Evolutionary conservation across 106 monocot species (phyloP), one percentile per base, ranked within the genome.

Genomic region (Dendrobium nobile): DNA sequence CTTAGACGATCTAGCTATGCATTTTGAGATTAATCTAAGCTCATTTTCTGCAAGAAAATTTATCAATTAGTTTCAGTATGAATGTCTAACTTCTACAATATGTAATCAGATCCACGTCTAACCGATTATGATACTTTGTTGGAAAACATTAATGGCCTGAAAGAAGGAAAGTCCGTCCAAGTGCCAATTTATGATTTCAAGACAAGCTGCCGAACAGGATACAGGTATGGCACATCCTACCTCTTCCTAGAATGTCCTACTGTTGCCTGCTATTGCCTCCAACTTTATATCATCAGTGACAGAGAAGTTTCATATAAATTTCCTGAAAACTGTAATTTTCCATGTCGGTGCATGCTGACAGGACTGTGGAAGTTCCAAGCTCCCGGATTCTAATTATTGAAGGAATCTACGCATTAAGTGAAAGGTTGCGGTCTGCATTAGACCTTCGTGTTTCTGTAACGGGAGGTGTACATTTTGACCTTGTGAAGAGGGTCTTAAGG

Each of bases 401-500:
- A 88, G 98, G 98, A 27, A 98, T 93, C 41, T 98, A 98, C 84
- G 98, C 98, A 55, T 78, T 98, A 73, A 98, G 95, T 84, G 95
- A 98, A 78, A 98, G 78, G 84, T 82, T 98, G 82, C 83, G 92
- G 10, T 80, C 97, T 82, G 8, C 90, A 41, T 73, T 98, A 64
- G 97, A 98, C 76, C 85, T 98, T n/a, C 89, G 95, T 70, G 98
- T 98, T 81, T 98, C 95, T 87, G 98, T 98, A 48, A 98, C 95
- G 10, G 94, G 98, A 41, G 98, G 98, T 78, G 92, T 98, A 45
- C 98, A 98, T 83, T 95, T 98, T 87, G 98, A 98, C 79, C 92
- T 98, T 83, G 98, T 98, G 70, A 98, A 98, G 81, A 87, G 98
- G 84, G 98, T 98, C 85, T 78, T 98, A 73, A 91, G 98, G 75